Evolutionary conservation across 805 yeast species (phyloP).

Genomic region (Yamadazyma tumulicola): DNA sequence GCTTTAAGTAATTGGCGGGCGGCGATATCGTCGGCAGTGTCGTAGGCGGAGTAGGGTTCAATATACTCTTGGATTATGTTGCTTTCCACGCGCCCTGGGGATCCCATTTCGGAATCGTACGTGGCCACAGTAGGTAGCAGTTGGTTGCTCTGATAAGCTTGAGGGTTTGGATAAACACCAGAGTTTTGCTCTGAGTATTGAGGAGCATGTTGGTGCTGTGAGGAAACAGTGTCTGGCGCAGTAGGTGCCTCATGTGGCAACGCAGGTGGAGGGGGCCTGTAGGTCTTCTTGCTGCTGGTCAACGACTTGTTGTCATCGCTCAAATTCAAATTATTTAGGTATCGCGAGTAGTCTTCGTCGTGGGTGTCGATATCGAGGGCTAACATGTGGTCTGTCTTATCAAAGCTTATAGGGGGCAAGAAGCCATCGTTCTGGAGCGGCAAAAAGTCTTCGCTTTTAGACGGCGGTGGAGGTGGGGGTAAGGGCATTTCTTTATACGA

Average conservation of each 20-base stretch:
- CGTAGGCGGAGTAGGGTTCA: slow-evolving; percentile 26
- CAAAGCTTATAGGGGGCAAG: slow-evolving; percentile 21
- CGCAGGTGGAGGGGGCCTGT: slow-evolving; percentile 12
- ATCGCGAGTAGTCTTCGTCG: slow-evolving; percentile 21
- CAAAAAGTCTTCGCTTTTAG: slow-evolving; percentile 10
- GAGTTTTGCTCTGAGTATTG: no score
- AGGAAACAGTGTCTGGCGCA: background rate
- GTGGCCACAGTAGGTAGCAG: slow-evolving; percentile 4
- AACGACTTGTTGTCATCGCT: slow-evolving; percentile 12
- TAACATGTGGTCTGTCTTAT: slow-evolving; percentile 13
- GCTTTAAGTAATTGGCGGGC: slow-evolving; percentile 7
- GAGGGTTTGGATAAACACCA: slow-evolving; percentile 3
- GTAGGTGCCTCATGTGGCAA: background rate
- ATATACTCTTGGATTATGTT: slow-evolving; percentile 9
- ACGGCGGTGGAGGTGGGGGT: slow-evolving; percentile 24
- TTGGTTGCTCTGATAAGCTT: slow-evolving; percentile 3
- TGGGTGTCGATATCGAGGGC: slow-evolving; percentile 14
- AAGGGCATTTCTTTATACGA: slow-evolving; percentile 19
- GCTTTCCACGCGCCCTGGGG: slow-evolving; percentile 8
- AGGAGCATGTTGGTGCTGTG: background rate
- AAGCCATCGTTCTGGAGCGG: slow-evolving; percentile 10
- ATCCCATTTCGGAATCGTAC: background rate
- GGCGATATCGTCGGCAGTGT: slow-evolving; percentile 17
- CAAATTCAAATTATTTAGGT: slow-evolving; percentile 14
- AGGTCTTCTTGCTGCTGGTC: slow-evolving; percentile 4